Conservation (phyloP, 208 protist genomes). For the Acanthamoeba culbertsoni region DNA sequence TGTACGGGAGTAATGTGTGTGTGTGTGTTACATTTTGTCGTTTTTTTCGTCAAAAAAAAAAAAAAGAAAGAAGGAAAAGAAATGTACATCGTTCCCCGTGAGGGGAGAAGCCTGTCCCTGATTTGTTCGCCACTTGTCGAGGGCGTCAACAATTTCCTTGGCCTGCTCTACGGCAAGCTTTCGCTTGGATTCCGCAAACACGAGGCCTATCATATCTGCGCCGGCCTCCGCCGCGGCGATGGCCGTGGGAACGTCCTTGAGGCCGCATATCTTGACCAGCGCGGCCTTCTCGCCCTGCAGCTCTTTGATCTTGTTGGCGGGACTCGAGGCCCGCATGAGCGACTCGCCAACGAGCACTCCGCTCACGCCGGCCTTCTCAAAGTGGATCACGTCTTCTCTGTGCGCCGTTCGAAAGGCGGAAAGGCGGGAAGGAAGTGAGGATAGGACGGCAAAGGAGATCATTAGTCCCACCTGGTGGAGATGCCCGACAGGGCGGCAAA, state of each 20-base stretch:
- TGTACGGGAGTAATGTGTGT: no score
- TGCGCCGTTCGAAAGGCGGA: no score
- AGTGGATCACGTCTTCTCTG: slow-evolving; percentile 67
- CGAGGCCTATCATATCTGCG: slow-evolving; percentile 78
- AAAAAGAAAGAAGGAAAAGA: neutral
- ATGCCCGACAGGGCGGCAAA: slow-evolving; percentile 16
- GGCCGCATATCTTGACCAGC: slow-evolving; percentile 76
- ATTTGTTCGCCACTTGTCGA: neutral
- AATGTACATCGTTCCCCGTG: neutral
- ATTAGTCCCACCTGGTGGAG: neutral
- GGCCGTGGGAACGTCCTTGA: slow-evolving; percentile 54
- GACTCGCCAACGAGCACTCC: slow-evolving; percentile 80
- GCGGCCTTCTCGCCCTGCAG: neutral
- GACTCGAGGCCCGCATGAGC: slow-evolving; percentile 68
- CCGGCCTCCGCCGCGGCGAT: slow-evolving; percentile 64
- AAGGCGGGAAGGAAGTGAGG: no score
- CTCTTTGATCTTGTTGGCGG: slow-evolving; percentile 18
- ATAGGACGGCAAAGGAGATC: no score
- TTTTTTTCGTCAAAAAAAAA: neutral
- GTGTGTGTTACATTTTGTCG: no score
- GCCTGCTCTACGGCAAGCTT: slow-evolving; percentile 62
- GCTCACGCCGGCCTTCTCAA: slow-evolving; percentile 1
- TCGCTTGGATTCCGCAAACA: slow-evolving; percentile 76
- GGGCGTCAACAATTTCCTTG: slow-evolving; percentile 32
- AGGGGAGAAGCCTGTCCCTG: neutral